Percentiles rank a stretch among this genome's conserved stretches.
phyloP scores from a whole-genome alignment of 257 asterid species.

The Leonotis leonurus region DNA sequence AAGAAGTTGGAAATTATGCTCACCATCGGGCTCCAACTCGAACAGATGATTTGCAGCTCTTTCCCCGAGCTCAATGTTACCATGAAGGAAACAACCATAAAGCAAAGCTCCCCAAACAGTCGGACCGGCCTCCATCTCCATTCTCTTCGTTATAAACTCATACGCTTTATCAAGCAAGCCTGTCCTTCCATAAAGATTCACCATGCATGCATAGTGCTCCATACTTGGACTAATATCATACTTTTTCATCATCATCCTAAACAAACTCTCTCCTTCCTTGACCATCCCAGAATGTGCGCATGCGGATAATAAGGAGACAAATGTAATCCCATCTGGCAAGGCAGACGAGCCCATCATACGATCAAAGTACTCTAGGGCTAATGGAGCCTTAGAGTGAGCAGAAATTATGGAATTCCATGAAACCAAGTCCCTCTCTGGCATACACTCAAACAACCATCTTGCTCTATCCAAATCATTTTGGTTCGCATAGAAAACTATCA shows the following conservation, averaged over 20 bases:
- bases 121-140: slow-evolving; percentile 62
- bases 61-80: slow-evolving; percentile 52
- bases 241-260: slow-evolving; percentile 38
- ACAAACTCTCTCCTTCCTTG: slow-evolving; percentile 56
- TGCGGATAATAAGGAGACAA: slow-evolving; percentile 51
- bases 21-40: slow-evolving; percentile 76
- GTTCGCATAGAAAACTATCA: slow-evolving; percentile 56
- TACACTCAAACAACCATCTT: slow-evolving; percentile 46
- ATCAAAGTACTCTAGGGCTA: slow-evolving; percentile 52
- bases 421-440: slow-evolving; percentile 54
- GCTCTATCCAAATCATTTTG: slow-evolving; percentile 19
- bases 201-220: slow-evolving; percentile 87
- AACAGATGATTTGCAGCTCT: slow-evolving; percentile 50
- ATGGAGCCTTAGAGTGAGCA: slow-evolving; percentile 47
- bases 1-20: slow-evolving; percentile 66
- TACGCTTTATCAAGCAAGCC: slow-evolving; percentile 54
- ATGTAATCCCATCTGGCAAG: slow-evolving; percentile 54
- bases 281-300: slow-evolving; percentile 64
- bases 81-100: slow-evolving; percentile 62
- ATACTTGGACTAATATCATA: slow-evolving; percentile 41
- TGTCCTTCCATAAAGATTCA: slow-evolving; percentile 65
- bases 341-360: slow-evolving; percentile 29
- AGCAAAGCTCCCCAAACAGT: slow-evolving; percentile 90
- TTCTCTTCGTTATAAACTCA: slow-evolving; percentile 33
- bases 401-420: slow-evolving; percentile 86